These are phyloP conservation scores for Pseudevernia furfuracea DNA, from an alignment of 495 filamentous ascomycete species.

Conservation along the genomic window DNA sequence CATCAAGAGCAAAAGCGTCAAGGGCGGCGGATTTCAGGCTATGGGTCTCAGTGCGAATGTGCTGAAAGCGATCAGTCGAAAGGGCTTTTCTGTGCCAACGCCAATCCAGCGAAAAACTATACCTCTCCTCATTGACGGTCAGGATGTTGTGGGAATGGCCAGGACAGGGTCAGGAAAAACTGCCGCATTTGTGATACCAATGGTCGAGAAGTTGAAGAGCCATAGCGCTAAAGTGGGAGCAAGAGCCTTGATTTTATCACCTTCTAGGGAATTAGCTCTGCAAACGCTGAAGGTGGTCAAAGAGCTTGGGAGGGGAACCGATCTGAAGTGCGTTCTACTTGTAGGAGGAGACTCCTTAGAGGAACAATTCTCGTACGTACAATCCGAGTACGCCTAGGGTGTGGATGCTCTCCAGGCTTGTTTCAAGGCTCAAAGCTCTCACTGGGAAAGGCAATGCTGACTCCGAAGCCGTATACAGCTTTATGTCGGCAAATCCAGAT, in stretches of 20 bases:
- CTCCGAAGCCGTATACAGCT: constrained; percentile 29
- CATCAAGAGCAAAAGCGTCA: constrained; percentile 74
- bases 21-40: constrained; percentile 91
- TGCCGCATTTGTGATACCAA: constrained; percentile 93
- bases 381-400: not conserved
- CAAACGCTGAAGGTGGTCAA: constrained; percentile 96
- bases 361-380: constrained; percentile 56
- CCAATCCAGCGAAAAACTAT: constrained; percentile 97
- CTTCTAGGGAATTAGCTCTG: constrained; percentile 83
- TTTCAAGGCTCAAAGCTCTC: not conserved
- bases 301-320: constrained; percentile 82
- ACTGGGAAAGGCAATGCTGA: not conserved
- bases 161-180: constrained; percentile 95
- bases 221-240: constrained; percentile 81
- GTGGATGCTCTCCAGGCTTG: not conserved
- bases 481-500: constrained; percentile 91
- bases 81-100: constrained; percentile 91
- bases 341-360: constrained; percentile 94
- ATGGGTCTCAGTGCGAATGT: constrained; percentile 85
- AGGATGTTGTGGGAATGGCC: constrained; percentile 96
- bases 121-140: constrained; percentile 75
- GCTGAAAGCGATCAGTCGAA: constrained; percentile 79
- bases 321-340: constrained; percentile 77
- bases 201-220: constrained; percentile 89
- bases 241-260: constrained; percentile 78